Percentiles rank a stretch among this genome's conserved stretches.
phyloP scores from a whole-genome alignment of 352 stramenopile species.

The Phytophthora hybrid region DNA sequence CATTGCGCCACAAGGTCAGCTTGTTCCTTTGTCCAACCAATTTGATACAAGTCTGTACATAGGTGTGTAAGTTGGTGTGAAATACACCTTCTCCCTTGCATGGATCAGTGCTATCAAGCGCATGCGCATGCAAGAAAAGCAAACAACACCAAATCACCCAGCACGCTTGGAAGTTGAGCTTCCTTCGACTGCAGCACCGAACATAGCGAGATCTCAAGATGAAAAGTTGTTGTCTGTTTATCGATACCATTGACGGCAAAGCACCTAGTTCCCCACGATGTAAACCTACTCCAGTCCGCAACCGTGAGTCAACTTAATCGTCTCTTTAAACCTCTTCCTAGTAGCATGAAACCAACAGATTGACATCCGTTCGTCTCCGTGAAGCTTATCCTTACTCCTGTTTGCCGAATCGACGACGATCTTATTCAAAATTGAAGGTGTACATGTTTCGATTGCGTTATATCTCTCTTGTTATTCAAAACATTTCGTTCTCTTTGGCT shows the following conservation, averaged over 20 bases:
- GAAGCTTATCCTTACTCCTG: too few relatives aligned
- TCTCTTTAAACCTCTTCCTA: too few relatives aligned
- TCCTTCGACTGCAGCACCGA: not conserved
- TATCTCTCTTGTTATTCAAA: slow-evolving; percentile 47
- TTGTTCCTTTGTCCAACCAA: not conserved
- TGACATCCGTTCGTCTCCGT: not conserved
- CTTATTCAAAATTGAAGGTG: not conserved
- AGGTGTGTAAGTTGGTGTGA: slow-evolving; percentile 2
- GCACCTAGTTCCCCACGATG: not conserved
- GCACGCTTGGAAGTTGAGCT: not conserved
- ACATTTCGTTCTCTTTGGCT: slow-evolving; percentile 82
- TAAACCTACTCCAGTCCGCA: slow-evolving; percentile 57
- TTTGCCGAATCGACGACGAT: not conserved
- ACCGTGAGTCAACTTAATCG: not conserved
- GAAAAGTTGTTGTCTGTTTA: slow-evolving; percentile 31
- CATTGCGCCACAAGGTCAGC: slow-evolving; percentile 52
- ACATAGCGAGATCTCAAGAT: not conserved
- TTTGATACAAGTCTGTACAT: not conserved
- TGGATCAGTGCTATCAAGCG: too few relatives aligned
- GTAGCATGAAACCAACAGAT: too few relatives aligned
- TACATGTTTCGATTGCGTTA: slow-evolving; percentile 8
- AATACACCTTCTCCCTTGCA: not conserved
- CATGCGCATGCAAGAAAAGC: not conserved
- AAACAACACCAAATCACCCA: not conserved
- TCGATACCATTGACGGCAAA: slow-evolving; percentile 23